Conservation (phyloP, 2,329 filamentous ascomycete species). For the Chaetomiaceae sp. region DNA sequence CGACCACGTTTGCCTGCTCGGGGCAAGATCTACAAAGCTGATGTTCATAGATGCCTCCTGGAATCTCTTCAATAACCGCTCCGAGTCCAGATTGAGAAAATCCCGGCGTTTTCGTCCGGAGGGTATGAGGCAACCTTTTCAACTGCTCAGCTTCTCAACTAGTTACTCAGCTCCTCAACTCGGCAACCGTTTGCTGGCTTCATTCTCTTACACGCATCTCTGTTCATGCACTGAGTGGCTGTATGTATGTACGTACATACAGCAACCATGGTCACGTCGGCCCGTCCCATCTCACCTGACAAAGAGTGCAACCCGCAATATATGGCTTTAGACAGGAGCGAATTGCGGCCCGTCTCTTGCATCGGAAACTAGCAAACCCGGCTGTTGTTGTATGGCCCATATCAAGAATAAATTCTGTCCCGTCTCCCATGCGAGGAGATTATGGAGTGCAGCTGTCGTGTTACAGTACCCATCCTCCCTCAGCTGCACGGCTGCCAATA, state of each 20-base stretch:
- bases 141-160: no score
- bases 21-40: not conserved
- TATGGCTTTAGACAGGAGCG: not conserved
- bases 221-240: no score
- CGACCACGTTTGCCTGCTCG: not conserved
- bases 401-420: conserved; percentile 8
- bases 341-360: not conserved
- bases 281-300: not conserved
- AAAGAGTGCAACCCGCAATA: not conserved
- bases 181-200: no score
- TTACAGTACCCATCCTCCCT: not conserved
- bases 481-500: not conserved
- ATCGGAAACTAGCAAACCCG: conserved; percentile 5
- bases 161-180: no score
- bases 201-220: no score
- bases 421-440: not conserved
- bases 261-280: not conserved
- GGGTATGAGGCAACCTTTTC: no score
- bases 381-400: not conserved
- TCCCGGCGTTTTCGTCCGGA: no score
- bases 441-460: conserved; percentile 7
- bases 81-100: not conserved
- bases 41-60: not conserved
- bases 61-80: not conserved
- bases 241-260: no score